Base-by-base conservation (phyloP, 2,329 filamentous ascomycete species). In the Neofusicoccum laricinum region DNA sequence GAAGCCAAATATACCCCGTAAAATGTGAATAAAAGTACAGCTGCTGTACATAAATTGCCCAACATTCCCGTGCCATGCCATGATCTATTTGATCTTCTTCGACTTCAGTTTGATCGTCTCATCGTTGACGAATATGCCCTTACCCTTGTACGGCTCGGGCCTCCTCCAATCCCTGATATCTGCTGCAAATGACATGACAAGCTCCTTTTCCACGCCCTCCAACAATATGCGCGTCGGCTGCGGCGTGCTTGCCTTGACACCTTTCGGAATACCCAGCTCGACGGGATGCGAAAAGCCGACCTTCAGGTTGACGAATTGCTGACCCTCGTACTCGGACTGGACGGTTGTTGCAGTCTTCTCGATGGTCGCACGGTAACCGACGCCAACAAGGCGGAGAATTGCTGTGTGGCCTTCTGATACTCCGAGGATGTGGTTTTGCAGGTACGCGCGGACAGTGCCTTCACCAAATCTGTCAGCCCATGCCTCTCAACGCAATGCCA, bases 41-140 rank as follows among this genome's bases (percentile, higher is more conserved):
- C 21, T 62, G 34, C 53, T 62, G 58, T 62, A 48, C 57, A 61
- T 19, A 43, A n/a, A 5, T n/a, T 40, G 15, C 34, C 45, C 25
- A 19, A 34, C 12, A 59, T 19, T 38, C 10, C n/a, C 14, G n/a
- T 59, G 40, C 55, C 30, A 15, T 19, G 14, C 32, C 19, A 45
- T 49, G 40, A 41, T 51, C 70, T 69, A 83, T 71, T 82, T 83
- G 71, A 82, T 82, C 76, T 82, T 82, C 90, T 97, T 99, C 73
- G 92, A 90, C 89, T 99, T 99, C 79, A 99, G 79, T 85, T 90
- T 96, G 81, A 99, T 97, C 34, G 93, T 97, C 85, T 99, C 93
- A 68, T 93, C 92, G 74, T 98, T 96, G 72, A 99, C 89, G 77
- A 98, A 99, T 71, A 99, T 96, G 71, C 95, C 95, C 87, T 99